These are phyloP conservation scores for Perilla frutescens DNA, from an alignment of 257 asterid genomes.

Conservation along the genomic window DNA sequence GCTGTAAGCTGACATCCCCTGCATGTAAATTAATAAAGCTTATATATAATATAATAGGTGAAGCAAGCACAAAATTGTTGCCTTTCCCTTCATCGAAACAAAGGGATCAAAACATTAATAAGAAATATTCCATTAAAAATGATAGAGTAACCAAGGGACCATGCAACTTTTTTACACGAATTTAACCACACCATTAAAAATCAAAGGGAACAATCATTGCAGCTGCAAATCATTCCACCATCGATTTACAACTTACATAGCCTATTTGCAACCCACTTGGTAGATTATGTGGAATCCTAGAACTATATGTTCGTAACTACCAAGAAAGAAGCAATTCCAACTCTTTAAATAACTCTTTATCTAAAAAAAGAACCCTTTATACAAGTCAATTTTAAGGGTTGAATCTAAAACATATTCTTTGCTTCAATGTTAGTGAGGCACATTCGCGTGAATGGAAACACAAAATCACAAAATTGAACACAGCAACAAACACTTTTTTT, in stretches of 20 bases:
- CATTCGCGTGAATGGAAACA: conserved; percentile 19
- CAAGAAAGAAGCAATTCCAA: neutral
- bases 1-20: conserved; percentile 43
- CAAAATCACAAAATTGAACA: neutral
- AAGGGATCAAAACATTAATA: neutral
- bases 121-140: neutral
- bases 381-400: neutral
- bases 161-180: conserved; percentile 2
- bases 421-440: neutral
- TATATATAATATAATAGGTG: conserved; percentile 8
- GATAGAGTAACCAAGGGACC: neutral
- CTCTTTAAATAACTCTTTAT: neutral
- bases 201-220: neutral
- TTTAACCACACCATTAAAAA: neutral
- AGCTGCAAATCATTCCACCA: neutral
- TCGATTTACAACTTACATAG: neutral
- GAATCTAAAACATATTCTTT: conserved; percentile 1
- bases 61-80: neutral
- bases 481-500: neutral
- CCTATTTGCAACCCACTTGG: neutral
- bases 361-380: neutral
- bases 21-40: conserved; percentile 30
- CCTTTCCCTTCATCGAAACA: conserved; percentile 8
- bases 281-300: neutral
- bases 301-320: neutral